Evolutionary conservation across 495 filamentous ascomycete genomes (phyloP), one percentile per base, ranked within the genome.

Genomic region (Neurospora sp.): DNA sequence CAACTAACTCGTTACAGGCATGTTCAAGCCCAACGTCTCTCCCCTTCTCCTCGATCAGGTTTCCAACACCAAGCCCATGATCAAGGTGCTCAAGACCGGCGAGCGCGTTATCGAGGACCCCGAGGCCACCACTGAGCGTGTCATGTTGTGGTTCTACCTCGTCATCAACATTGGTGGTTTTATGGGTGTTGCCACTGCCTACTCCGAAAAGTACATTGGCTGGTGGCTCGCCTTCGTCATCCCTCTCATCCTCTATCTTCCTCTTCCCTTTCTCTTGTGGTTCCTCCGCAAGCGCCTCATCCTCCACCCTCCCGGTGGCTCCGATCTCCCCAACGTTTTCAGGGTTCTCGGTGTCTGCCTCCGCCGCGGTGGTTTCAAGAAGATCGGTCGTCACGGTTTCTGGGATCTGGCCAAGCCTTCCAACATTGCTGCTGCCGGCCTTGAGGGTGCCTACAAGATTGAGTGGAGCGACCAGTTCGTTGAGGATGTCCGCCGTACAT

Each of bases 171-270:
- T 96, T 71, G 87, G 86, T 85, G 70, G 88, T 89, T 75, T 90
- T 86, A 73, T 85, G 88, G 73, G 85, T 89, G 80, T 84, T 39
- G 83, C 83, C 5, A 85, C 83, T 6, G 78, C 83, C 3, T 85
- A 85, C 72, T 79, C 83, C 11, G 83, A 84, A 75, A 85, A 84
- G 70, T 85, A 84, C 75, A 83, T 90, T 38, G 91, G 88, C 70
- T 93, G 91, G 86, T 94, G 90, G 90, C 77, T 85, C 38, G 83
- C 89, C n/a, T 94, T 90, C 81, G 81, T 94, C 68, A 88, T 96
- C 41, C 89, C 90, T 46, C 84, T 88, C 27, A 80, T 89, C 70
- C 83, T 90, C 59, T 90, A 89, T 78, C 80, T 90, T 44, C 82
- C 88, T 20, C 82, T 89, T 14, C 88, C 88, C 0, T 53, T 88